Evolutionary conservation across 495 filamentous ascomycete species (phyloP), one percentile per base, ranked within the genome.

Genomic region (Hamigera avellanea): DNA sequence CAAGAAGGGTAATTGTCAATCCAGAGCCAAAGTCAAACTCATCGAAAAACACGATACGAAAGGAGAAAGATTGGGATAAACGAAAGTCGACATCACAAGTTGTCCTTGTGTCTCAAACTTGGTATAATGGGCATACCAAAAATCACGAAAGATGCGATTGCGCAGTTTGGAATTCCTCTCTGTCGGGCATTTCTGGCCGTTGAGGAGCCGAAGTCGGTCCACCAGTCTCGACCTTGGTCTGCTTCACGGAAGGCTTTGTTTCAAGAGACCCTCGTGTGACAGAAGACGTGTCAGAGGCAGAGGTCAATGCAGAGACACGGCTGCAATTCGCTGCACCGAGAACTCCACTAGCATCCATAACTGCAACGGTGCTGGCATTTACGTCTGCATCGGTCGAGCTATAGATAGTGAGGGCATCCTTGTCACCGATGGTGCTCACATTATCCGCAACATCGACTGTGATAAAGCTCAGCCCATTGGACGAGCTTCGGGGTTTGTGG

Each of bases 301-400:
- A n/a, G n/a, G n/a, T n/a, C n/a, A n/a, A n/a, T n/a, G n/a, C n/a
- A n/a, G n/a, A n/a, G n/a, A n/a, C n/a, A 14, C 38, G 32, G 12
- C 33, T 41, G 2, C 56, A n/a, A n/a, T n/a, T n/a, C n/a, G n/a
- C 15, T 0, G 36, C 14, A 17, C 47, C 38, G 10, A 59, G 32
- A 2, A 65, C 48, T 10, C 63, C 61, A 8, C 29, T 45, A 0
- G 57, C 56, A 19, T 54, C 40, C 0, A 57, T 32, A 0, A 67
- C 50, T 15, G 63, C 59, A 1, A 54, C 55, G 6, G 54, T 67
- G 37, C 63, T 67, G 6, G 52, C 61, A 13, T 23, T 16, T 19
- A 25, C 14, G 19, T 35, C 21, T 23, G 41, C 52, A 37, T 64
- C 61, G 6, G 47, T 23, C 1, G 33, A 37, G 9, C 36, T 42